Percentiles rank a stretch among this genome's conserved stretches.
phyloP scores from a whole-genome alignment of 331 rosid species.

The Malus hybrid region DNA sequence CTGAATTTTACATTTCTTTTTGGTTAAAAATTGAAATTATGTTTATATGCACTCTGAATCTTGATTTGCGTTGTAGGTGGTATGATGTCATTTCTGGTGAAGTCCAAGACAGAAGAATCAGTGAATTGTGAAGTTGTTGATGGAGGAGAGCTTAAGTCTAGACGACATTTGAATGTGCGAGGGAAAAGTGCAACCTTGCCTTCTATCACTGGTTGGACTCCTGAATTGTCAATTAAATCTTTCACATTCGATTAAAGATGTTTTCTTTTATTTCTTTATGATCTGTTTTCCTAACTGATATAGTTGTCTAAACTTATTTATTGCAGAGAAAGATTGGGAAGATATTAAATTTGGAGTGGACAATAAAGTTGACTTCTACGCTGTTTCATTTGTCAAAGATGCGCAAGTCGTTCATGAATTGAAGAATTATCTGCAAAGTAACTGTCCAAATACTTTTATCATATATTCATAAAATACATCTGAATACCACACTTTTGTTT shows the following conservation, averaged over 20 bases:
- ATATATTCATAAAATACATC: background rate
- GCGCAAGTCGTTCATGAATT: constrained; percentile 88
- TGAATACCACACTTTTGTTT: constrained; percentile 3
- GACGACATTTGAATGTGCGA: constrained; percentile 93
- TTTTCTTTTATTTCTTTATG: background rate
- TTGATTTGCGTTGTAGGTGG: constrained; percentile 61
- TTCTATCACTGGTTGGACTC: constrained; percentile 80
- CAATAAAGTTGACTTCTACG: constrained; percentile 89
- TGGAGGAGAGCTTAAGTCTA: constrained; percentile 95
- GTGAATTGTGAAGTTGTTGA: constrained; percentile 95
- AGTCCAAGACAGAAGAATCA: constrained; percentile 70
- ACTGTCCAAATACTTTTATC: constrained; percentile 7
- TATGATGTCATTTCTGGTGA: constrained; percentile 86
- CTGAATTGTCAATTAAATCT: background rate
- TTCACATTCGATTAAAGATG: background rate
- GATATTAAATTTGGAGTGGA: constrained; percentile 98
- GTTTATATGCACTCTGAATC: constrained; percentile 13
- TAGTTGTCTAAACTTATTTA: constrained; percentile 22
- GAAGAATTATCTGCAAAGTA: constrained; percentile 82
- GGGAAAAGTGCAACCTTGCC: constrained; percentile 98
- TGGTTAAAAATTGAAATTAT: background rate
- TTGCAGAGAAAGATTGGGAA: constrained; percentile 98
- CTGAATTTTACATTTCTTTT: background rate
- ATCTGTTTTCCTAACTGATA: background rate
- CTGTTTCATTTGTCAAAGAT: constrained; percentile 92